These are phyloP conservation scores for Rutidosis leptorrhynchoides DNA, from an alignment of 129 eudicot genomes.

Conservation along the genomic window DNA sequence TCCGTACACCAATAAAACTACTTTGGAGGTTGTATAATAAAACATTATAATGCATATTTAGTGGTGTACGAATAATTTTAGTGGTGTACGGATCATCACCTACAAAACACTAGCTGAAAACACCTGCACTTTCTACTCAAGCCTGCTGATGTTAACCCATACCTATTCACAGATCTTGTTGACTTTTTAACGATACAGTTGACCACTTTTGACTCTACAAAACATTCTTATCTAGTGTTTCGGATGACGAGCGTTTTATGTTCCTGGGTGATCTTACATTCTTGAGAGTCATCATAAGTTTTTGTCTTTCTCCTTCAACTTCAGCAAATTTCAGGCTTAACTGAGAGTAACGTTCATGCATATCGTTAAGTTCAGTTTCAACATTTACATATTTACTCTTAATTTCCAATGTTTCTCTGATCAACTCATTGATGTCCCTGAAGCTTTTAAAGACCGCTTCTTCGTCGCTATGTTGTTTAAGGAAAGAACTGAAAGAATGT, in stretches of 20 bases:
- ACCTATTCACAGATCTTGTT: constrained; percentile 32
- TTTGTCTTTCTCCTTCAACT: constrained; percentile 97
- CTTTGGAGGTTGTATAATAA: no score
- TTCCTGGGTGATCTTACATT: constrained; percentile 55
- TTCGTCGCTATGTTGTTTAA: constrained; percentile 81
- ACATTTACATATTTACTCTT: constrained; percentile 53
- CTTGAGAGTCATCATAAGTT: constrained; percentile 77
- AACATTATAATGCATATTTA: no score
- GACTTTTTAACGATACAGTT: constrained; percentile 17
- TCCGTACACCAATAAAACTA: no score
- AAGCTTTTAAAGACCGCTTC: constrained; percentile 84
- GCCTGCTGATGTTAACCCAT: constrained; percentile 21
- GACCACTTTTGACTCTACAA: constrained; percentile 34
- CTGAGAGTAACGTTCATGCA: constrained; percentile 84
- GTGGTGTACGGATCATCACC: no score
- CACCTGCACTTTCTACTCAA: constrained; percentile 19
- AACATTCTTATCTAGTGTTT: constrained; percentile 27
- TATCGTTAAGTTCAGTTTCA: constrained; percentile 72
- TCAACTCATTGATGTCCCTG: constrained; percentile 79
- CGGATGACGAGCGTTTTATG: constrained; percentile 41
- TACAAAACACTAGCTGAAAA: constrained; percentile 21
- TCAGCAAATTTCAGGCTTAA: constrained; percentile 94
- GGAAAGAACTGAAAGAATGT: constrained; percentile 59
- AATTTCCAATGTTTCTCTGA: constrained; percentile 75
- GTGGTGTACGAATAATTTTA: no score